A percentile compares a stretch with the other conserved stretches of the same genome.
These are phyloP conservation scores for Nicotiana benthamiana DNA, from an alignment of 257 asterid genomes.

Conservation along the genomic window DNA sequence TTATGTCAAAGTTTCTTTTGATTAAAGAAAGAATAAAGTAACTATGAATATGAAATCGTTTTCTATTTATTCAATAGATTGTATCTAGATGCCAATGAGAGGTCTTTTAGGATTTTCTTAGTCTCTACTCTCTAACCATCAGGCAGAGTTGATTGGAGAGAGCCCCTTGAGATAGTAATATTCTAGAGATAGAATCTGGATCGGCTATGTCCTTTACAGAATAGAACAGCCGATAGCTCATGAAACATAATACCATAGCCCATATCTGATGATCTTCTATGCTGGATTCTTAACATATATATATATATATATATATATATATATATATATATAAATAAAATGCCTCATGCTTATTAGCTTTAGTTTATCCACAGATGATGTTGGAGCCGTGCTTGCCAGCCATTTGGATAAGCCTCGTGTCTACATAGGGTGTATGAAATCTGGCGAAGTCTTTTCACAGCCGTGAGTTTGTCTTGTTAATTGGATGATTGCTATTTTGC, in stretches of 20 bases:
- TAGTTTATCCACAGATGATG: constrained; percentile 48
- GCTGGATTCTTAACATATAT: background rate
- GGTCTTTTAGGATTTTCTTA: background rate
- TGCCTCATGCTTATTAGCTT: constrained; percentile 4
- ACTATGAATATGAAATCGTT: background rate
- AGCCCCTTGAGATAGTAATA: background rate
- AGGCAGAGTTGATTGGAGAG: background rate
- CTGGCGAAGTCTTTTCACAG: constrained; percentile 81
- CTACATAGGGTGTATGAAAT: constrained; percentile 93
- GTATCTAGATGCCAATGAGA: background rate
- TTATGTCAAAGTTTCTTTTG: background rate
- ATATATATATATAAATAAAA: no score
- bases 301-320: no score
- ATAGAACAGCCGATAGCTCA: background rate
- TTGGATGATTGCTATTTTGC: background rate
- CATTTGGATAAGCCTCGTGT: constrained; percentile 68
- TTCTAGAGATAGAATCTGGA: background rate
- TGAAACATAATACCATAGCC: background rate
- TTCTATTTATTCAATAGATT: background rate
- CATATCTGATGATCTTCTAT: background rate
- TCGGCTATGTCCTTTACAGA: background rate
- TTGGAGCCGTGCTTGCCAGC: constrained; percentile 63
- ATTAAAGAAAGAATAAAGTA: background rate
- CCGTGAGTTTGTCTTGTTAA: constrained; percentile 43
- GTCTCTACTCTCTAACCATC: background rate